These are phyloP conservation scores for Zelopaecilomyces penicillatus DNA, from an alignment of 2,329 filamentous ascomycete genomes.

Conservation along the genomic window DNA sequence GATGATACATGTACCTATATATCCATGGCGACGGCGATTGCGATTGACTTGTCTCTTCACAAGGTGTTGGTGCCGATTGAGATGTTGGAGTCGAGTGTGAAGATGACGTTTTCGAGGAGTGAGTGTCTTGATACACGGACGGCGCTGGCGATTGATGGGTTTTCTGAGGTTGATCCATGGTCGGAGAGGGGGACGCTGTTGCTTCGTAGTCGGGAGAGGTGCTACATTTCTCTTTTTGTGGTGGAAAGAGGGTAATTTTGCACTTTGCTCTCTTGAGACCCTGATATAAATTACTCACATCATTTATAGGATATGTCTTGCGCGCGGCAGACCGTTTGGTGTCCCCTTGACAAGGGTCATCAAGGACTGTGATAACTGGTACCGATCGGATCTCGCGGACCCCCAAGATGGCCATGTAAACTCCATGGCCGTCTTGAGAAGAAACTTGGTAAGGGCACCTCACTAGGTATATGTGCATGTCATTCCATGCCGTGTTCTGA, in stretches of 20 bases:
- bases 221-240: constrained; percentile 65
- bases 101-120: constrained; percentile 45
- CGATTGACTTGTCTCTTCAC: constrained; percentile 60
- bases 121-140: constrained; percentile 61
- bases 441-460: constrained; percentile 52
- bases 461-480: neutral
- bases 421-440: constrained; percentile 60
- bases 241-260: constrained; percentile 53
- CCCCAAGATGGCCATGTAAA: constrained; percentile 62
- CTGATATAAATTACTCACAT: neutral
- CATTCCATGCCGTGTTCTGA: constrained; percentile 6
- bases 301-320: constrained; percentile 49
- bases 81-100: constrained; percentile 36
- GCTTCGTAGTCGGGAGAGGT: constrained; percentile 56
- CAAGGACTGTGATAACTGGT: constrained; percentile 62
- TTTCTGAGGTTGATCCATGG: constrained; percentile 50
- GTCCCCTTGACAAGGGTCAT: constrained; percentile 59
- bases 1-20: constrained; percentile 67
- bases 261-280: too few relatives aligned
- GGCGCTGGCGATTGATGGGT: constrained; percentile 60
- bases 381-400: constrained; percentile 54
- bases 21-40: constrained; percentile 59
- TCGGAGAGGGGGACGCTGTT: constrained; percentile 54
- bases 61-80: constrained; percentile 54
- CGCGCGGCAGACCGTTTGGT: constrained; percentile 59